Evolutionary conservation across 73 alveolate species (phyloP).

Genomic region (Paramecium caudatum): DNA sequence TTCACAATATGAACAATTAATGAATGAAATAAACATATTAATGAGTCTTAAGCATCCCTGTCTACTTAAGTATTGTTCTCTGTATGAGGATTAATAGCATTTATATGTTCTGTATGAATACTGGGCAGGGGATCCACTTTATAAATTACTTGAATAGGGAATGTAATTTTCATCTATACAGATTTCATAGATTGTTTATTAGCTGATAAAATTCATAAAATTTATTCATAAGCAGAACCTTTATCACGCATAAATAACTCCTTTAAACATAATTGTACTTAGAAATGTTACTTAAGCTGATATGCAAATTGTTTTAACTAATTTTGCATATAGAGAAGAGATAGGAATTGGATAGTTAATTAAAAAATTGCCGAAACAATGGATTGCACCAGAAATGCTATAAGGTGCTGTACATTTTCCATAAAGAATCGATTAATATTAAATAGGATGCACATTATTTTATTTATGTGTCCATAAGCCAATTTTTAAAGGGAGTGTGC

Average conservation of each 20-base stretch:
- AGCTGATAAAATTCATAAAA: neutral
- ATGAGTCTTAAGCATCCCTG: slow-evolving; percentile 58
- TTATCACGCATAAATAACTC: slow-evolving; percentile 45
- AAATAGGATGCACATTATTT: slow-evolving; percentile 17
- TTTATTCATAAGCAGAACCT: neutral
- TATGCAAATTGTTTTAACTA: neutral
- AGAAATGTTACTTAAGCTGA: slow-evolving; percentile 32
- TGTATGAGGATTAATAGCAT: slow-evolving; percentile 8
- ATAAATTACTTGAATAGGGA: slow-evolving; percentile 40
- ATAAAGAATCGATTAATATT: slow-evolving; percentile 5
- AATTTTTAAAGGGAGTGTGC: neutral
- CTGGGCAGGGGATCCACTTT: slow-evolving; percentile 64
- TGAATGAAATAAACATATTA: slow-evolving; percentile 51
- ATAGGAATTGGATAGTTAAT: neutral
- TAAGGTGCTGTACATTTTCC: neutral
- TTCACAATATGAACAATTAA: slow-evolving; percentile 5
- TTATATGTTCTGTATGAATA: slow-evolving; percentile 17
- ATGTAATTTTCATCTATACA: neutral
- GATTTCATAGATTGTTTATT: neutral
- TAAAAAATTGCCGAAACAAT: slow-evolving; percentile 22
- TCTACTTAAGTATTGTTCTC: slow-evolving; percentile 8
- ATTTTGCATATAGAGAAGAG: slow-evolving; percentile 59
- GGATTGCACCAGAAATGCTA: slow-evolving; percentile 52
- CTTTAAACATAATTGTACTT: neutral
- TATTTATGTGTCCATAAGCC: neutral